phyloP scores from a whole-genome alignment of 768 basidiomycete species.

The Pisolithus albus region DNA sequence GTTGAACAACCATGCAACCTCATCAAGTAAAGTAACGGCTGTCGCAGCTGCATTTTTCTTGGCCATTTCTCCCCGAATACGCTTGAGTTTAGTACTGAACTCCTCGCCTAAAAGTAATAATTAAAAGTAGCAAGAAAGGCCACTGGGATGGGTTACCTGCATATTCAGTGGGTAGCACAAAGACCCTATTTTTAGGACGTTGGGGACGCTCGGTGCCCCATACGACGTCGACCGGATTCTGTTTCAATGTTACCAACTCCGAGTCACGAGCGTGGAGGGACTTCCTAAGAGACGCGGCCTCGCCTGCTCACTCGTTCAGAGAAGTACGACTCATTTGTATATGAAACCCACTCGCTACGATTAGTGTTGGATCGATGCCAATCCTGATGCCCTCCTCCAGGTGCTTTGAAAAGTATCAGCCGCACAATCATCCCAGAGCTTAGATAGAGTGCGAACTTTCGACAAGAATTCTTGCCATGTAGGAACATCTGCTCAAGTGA shows the following conservation, averaged over 20 bases:
- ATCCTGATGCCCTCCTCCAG: conserved; percentile 56
- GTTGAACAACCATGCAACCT: conserved; percentile 93
- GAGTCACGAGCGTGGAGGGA: conserved; percentile 50
- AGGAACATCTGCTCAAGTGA: conserved; percentile 57
- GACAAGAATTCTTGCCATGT: conserved; percentile 84
- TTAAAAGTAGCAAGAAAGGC: background rate
- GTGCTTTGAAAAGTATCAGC: conserved; percentile 35
- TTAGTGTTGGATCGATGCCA: conserved; percentile 77
- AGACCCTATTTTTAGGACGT: conserved; percentile 60
- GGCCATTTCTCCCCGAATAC: conserved; percentile 59
- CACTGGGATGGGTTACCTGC: conserved; percentile 39
- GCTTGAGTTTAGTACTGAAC: conserved; percentile 57
- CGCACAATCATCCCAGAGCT: background rate
- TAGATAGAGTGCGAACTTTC: conserved; percentile 40
- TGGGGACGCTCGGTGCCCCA: conserved; percentile 66
- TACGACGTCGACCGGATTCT: conserved; percentile 74
- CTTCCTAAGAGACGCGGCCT: conserved; percentile 57
- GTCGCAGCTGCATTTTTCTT: conserved; percentile 51
- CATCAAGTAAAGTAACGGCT: conserved; percentile 86
- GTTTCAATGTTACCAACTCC: conserved; percentile 52
- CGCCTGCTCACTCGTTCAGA: conserved; percentile 33
- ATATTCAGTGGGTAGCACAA: conserved; percentile 67
- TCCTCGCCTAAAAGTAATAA: conserved; percentile 43
- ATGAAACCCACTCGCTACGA: conserved; percentile 49
- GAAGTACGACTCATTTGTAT: conserved; percentile 7